These are phyloP conservation scores for Populus pruinosa DNA, from an alignment of 345 rosid species.

Conservation along the genomic window DNA sequence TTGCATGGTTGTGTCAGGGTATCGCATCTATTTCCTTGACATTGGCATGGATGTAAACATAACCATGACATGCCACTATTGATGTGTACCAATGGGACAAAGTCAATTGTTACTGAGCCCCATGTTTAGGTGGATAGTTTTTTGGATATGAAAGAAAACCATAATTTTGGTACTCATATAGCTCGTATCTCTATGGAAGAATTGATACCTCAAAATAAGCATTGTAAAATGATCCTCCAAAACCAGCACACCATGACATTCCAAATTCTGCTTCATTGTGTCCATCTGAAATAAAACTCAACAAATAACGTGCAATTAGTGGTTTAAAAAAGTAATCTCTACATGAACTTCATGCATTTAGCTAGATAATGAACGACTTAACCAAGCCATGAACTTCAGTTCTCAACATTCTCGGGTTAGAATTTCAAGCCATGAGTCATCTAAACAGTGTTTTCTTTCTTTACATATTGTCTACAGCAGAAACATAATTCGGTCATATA, in stretches of 20 bases:
- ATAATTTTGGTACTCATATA: background rate
- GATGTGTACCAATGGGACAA: no score
- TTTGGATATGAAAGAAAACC: background rate
- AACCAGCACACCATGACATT: slow-evolving; percentile 97
- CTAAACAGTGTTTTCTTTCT: background rate
- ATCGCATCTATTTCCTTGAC: background rate
- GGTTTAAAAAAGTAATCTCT: background rate
- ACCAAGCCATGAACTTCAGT: background rate
- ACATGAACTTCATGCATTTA: background rate
- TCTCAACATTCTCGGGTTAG: background rate
- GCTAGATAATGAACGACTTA: background rate
- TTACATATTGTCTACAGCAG: background rate
- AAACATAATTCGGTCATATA: background rate
- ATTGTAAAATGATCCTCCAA: slow-evolving; percentile 73
- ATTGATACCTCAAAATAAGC: slow-evolving; percentile 69
- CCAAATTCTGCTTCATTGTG: slow-evolving; percentile 95
- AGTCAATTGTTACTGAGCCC: background rate
- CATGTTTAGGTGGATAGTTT: background rate
- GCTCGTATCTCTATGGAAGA: background rate
- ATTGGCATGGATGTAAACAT: background rate
- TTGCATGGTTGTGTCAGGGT: background rate
- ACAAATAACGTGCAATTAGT: background rate
- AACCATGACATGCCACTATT: background rate
- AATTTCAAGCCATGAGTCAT: background rate
- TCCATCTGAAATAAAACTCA: slow-evolving; percentile 52